Evolutionary conservation across 192 early-diverging fungal species (phyloP).

Genomic region (Phycomyces nitens): DNA sequence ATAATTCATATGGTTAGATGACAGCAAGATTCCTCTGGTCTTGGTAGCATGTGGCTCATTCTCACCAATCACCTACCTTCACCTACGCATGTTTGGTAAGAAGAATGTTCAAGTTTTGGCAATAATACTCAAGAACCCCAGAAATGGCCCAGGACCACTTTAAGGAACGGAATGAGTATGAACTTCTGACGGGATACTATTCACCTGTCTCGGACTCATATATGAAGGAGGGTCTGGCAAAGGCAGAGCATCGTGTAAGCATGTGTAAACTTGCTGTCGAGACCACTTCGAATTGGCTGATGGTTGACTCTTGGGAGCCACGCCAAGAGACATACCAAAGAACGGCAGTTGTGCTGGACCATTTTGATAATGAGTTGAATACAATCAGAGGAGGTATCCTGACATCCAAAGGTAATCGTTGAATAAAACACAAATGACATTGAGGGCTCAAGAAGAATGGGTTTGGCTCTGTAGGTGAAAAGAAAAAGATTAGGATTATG

Average conservation of each 20-base stretch:
- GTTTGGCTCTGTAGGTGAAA: slow-evolving; percentile 37
- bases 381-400: slow-evolving; percentile 61
- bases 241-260: slow-evolving; percentile 80
- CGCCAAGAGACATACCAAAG: slow-evolving; percentile 75
- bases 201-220: slow-evolving; percentile 95
- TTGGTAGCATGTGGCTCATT: slow-evolving; percentile 96
- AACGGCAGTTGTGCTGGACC: slow-evolving; percentile 90
- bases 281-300: slow-evolving; percentile 83
- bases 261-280: slow-evolving; percentile 92
- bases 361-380: slow-evolving; percentile 91
- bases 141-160: slow-evolving; percentile 95
- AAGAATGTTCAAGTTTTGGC: too few relatives aligned
- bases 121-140: too few relatives aligned
- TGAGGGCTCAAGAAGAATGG: background rate
- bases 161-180: slow-evolving; percentile 67
- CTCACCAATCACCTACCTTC: slow-evolving; percentile 95
- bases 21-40: slow-evolving; percentile 76
- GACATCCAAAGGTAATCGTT: slow-evolving; percentile 52
- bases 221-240: slow-evolving; percentile 86
- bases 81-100: slow-evolving; percentile 98
- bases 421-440: background rate
- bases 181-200: slow-evolving; percentile 93
- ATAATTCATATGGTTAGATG: slow-evolving; percentile 38
- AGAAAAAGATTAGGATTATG: slow-evolving; percentile 75
- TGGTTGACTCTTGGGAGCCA: slow-evolving; percentile 97